Percentiles rank a stretch among this genome's conserved stretches.
Evolutionary conservation across 257 asterid genomes (phyloP).

Genomic region (Fraxinus anomala): DNA sequence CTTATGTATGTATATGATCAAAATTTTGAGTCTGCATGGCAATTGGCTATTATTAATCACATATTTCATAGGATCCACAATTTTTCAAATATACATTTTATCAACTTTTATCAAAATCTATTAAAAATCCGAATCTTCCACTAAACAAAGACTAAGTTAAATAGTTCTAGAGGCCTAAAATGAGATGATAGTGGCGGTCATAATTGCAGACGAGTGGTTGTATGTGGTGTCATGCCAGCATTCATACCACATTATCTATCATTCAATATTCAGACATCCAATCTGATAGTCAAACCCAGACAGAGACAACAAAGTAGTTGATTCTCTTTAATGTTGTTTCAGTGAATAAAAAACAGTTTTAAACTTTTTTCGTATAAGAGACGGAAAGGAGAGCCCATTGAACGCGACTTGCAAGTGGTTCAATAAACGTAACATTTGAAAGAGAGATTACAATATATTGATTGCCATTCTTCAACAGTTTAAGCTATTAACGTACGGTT

Average conservation of each 20-base stretch:
- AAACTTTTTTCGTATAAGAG: neutral
- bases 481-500: neutral
- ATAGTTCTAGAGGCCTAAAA: too few species aligned
- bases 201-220: neutral
- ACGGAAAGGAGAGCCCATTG: conserved; percentile 2
- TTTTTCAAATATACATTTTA: too few species aligned
- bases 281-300: neutral
- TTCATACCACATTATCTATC: neutral
- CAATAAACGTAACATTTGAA: neutral
- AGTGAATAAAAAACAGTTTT: neutral
- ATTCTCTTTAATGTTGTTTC: neutral
- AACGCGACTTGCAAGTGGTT: neutral
- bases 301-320: neutral
- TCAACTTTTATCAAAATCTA: too few species aligned
- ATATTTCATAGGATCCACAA: too few species aligned
- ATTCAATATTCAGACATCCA: neutral
- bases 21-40: too few species aligned
- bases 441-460: neutral
- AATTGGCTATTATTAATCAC: too few species aligned
- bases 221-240: neutral
- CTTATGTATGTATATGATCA: neutral
- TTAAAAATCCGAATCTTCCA: too few species aligned
- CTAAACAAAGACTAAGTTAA: too few species aligned
- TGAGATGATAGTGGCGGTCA: neutral
- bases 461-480: neutral